A percentile compares a stretch with the other conserved stretches of the same genome.
Conservation (phyloP, 2,329 filamentous ascomycete species). For the Venturia nashicola region DNA sequence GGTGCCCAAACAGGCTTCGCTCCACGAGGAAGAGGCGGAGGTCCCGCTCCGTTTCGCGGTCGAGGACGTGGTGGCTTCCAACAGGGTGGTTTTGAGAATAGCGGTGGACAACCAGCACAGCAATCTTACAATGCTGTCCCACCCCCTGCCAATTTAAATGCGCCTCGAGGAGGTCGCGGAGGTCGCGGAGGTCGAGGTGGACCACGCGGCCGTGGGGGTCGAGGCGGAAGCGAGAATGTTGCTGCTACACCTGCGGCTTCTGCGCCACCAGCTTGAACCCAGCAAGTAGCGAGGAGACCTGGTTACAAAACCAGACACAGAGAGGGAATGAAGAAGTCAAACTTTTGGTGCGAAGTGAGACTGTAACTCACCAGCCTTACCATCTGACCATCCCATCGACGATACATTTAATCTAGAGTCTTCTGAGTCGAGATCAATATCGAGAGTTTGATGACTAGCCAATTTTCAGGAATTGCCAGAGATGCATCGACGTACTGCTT, state of each 20-base stretch:
- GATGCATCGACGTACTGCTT: too few relatives aligned
- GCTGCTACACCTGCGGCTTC: background rate
- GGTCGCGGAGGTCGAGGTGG: slow-evolving; percentile 9
- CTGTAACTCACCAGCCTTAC: background rate
- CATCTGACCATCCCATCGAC: background rate
- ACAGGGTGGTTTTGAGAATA: background rate
- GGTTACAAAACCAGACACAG: background rate
- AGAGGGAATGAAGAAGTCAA: background rate
- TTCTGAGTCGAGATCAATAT: background rate
- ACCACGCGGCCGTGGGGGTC: slow-evolving; percentile 11
- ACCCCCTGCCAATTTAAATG: slow-evolving; percentile 19
- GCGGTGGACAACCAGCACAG: background rate
- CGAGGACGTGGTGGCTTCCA: background rate
- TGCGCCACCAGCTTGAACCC: background rate
- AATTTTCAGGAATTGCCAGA: too few relatives aligned
- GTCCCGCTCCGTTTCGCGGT: background rate
- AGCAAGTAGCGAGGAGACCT: background rate
- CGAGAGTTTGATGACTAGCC: background rate
- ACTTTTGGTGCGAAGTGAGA: background rate
- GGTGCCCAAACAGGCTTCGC: background rate
- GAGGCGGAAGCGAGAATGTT: background rate
- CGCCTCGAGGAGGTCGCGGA: slow-evolving; percentile 15
- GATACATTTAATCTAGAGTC: too few relatives aligned
- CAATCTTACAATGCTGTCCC: slow-evolving; percentile 24
- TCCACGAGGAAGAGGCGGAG: background rate